These are phyloP conservation scores for Tulasnella sp. DNA, from an alignment of 768 basidiomycete species.

Conservation along the genomic window DNA sequence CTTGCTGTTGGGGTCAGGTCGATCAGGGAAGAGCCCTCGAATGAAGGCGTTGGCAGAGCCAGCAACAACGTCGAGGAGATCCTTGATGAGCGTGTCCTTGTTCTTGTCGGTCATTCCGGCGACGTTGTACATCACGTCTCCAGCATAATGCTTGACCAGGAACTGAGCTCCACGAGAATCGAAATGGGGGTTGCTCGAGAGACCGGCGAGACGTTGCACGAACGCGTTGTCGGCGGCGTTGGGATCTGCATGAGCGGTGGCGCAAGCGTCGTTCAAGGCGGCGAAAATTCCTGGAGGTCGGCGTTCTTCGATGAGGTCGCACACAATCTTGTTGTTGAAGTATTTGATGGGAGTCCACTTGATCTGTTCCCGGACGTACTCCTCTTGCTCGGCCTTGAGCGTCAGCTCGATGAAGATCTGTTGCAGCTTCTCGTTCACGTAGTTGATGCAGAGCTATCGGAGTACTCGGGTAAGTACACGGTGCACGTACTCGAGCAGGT, in stretches of 20 bases:
- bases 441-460: constrained; percentile 97
- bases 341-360: constrained; percentile 99
- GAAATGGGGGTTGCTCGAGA: constrained; percentile 91
- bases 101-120: constrained; percentile 99
- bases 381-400: constrained; percentile 99
- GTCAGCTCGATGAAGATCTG: constrained; percentile 99
- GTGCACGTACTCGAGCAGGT: background rate
- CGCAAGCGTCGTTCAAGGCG: constrained; percentile 97
- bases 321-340: constrained; percentile 97
- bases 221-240: constrained; percentile 96
- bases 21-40: constrained; percentile 87
- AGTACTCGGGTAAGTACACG: constrained; percentile 43
- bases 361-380: constrained; percentile 97
- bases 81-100: constrained; percentile 95
- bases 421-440: constrained; percentile 97
- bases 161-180: constrained; percentile 94
- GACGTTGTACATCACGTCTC: constrained; percentile 98
- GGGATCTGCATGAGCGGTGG: constrained; percentile 97
- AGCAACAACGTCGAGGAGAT: constrained; percentile 86
- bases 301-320: constrained; percentile 95
- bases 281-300: constrained; percentile 97
- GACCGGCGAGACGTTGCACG: constrained; percentile 80
- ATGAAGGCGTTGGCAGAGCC: constrained; percentile 82
- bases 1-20: constrained; percentile 95
- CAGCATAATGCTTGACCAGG: constrained; percentile 94